Conservation (phyloP, 345 rosid genomes). For the Microthlaspi erraticum region DNA sequence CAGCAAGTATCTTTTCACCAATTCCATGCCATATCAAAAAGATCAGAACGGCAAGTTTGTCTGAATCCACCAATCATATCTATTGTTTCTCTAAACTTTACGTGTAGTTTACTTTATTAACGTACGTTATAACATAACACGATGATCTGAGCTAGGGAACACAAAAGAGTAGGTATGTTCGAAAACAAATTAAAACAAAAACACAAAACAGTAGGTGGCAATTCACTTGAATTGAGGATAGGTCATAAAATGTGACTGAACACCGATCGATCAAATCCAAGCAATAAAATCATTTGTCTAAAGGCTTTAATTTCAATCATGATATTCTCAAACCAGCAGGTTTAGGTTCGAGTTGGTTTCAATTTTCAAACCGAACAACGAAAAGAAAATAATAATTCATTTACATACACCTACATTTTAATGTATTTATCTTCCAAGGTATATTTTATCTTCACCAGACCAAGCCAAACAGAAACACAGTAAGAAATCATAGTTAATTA, state of each 20-base stretch:
- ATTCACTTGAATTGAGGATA: background rate
- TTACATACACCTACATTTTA: background rate
- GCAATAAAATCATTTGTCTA: background rate
- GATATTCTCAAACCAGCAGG: background rate
- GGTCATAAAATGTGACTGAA: background rate
- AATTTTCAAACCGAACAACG: background rate
- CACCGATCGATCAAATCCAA: background rate
- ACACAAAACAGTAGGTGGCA: conserved; percentile 9
- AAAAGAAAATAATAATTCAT: background rate
- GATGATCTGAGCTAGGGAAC: background rate
- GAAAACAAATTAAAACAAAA: no score
- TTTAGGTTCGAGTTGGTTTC: background rate
- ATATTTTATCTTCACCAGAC: background rate
- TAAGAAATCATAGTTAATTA: background rate
- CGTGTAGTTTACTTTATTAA: background rate
- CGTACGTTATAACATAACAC: background rate
- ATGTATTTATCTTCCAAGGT: background rate
- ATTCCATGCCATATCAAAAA: background rate
- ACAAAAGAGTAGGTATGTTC: conserved; percentile 15
- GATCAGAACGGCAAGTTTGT: background rate
- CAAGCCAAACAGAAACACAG: conserved; percentile 5
- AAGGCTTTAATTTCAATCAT: conserved; percentile 2
- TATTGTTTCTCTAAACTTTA: conserved; percentile 1
- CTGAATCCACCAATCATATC: background rate
- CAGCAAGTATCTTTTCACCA: background rate